Evolutionary conservation across 441 rosid genomes (phyloP).

Genomic region (Pelargonium fulgidum): DNA sequence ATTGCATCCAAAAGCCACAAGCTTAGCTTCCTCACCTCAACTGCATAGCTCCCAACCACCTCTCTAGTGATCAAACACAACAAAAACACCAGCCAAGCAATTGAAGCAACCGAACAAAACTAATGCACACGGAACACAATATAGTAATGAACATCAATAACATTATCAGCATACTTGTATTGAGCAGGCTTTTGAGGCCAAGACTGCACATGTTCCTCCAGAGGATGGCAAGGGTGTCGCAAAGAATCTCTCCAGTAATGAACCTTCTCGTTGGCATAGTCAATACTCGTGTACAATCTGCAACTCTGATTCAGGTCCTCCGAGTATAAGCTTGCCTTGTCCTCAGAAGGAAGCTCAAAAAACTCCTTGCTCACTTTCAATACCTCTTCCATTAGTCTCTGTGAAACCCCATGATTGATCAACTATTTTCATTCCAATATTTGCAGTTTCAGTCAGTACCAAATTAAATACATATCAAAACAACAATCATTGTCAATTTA

Average conservation of each 20-base stretch:
- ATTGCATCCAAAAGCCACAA: slow-evolving; percentile 9
- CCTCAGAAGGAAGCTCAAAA: slow-evolving; percentile 27
- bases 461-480: neutral
- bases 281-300: slow-evolving; percentile 19
- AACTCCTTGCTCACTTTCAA: slow-evolving; percentile 20
- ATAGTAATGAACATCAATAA: too few relatives aligned
- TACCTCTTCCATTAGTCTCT: slow-evolving; percentile 10
- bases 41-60: slow-evolving; percentile 5
- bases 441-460: neutral
- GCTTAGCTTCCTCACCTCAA: slow-evolving; percentile 13
- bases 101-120: neutral
- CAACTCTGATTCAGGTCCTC: slow-evolving; percentile 24
- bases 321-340: slow-evolving; percentile 23
- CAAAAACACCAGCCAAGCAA: too few relatives aligned
- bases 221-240: slow-evolving; percentile 13
- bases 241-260: slow-evolving; percentile 10
- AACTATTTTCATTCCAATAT: neutral
- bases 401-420: slow-evolving; percentile 19
- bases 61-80: neutral
- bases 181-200: slow-evolving; percentile 13
- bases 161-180: neutral
- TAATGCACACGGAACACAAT: neutral
- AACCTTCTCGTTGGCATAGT: slow-evolving; percentile 7
- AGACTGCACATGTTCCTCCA: slow-evolving; percentile 3
- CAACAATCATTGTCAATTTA: too few relatives aligned